A percentile compares a stretch with the other conserved stretches of the same genome.
phyloP scores from a whole-genome alignment of 495 filamentous ascomycete species.

The Bathelium albidoporum region DNA sequence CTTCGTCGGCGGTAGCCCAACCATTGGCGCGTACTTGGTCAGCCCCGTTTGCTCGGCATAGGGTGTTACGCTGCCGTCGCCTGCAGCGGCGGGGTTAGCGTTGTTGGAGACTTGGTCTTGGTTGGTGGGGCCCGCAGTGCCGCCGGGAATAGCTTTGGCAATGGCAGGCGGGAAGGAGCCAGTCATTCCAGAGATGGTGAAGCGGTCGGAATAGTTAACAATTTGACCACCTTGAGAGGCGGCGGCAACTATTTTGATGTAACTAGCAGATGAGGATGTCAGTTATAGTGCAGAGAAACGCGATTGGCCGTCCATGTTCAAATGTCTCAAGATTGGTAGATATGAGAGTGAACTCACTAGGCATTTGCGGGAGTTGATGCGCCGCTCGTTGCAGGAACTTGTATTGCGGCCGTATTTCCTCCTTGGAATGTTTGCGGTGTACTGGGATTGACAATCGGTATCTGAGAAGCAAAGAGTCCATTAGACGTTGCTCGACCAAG shows the following conservation, averaged over 20 bases:
- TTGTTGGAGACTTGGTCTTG: slow-evolving; percentile 9
- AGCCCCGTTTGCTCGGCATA: slow-evolving; percentile 54
- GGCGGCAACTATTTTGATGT: slow-evolving; percentile 51
- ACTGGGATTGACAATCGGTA: slow-evolving; percentile 35
- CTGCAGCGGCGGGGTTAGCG: slow-evolving; percentile 13
- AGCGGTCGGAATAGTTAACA: slow-evolving; percentile 52
- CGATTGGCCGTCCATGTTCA: not conserved
- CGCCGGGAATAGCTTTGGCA: slow-evolving; percentile 32
- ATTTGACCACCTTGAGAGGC: slow-evolving; percentile 41
- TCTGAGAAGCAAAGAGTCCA: slow-evolving; percentile 24
- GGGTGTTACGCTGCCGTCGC: slow-evolving; percentile 22
- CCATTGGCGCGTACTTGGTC: slow-evolving; percentile 65
- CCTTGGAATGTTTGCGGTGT: slow-evolving; percentile 35
- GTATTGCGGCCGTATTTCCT: slow-evolving; percentile 43
- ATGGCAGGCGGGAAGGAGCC: slow-evolving; percentile 46
- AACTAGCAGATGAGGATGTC: slow-evolving; percentile 36
- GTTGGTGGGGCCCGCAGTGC: slow-evolving; percentile 35
- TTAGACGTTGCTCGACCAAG: not conserved
- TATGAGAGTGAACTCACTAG: slow-evolving; percentile 1
- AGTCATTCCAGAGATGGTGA: slow-evolving; percentile 57
- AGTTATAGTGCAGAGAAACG: not conserved
- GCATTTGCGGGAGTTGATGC: slow-evolving; percentile 20
- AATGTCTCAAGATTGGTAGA: not conserved
- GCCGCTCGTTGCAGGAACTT: slow-evolving; percentile 39
- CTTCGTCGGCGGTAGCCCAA: slow-evolving; percentile 51